Conservation (phyloP, 257 asterid species). For the Ilex aquifolium region DNA sequence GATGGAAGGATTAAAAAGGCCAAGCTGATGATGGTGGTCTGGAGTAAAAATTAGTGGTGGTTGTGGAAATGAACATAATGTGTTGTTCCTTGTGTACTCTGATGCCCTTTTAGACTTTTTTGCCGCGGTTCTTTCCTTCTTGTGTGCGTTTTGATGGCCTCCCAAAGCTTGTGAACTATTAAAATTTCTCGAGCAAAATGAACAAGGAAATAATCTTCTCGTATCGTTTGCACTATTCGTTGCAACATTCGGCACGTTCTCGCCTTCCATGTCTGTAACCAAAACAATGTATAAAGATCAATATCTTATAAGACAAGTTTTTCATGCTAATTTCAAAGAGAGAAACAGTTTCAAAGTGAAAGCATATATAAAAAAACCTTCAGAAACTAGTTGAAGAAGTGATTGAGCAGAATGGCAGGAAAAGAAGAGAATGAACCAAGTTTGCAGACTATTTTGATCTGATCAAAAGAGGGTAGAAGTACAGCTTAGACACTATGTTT, state of each 20-base stretch:
- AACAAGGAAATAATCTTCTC: slow-evolving; percentile 62
- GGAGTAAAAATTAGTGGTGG: no score
- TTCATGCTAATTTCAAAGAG: not conserved
- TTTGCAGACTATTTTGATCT: not conserved
- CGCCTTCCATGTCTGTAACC: slow-evolving; percentile 46
- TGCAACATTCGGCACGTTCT: slow-evolving; percentile 18
- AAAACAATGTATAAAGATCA: not conserved
- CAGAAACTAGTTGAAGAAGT: not conserved
- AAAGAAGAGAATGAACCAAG: no score
- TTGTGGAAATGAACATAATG: not conserved
- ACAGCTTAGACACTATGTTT: slow-evolving; percentile 21
- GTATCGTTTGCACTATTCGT: slow-evolving; percentile 25
- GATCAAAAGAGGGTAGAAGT: not conserved
- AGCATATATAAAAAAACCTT: not conserved
- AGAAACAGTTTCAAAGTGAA: not conserved
- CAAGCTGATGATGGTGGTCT: no score
- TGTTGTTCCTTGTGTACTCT: not conserved
- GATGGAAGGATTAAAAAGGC: no score
- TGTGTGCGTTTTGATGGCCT: slow-evolving; percentile 96
- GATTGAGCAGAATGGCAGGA: not conserved
- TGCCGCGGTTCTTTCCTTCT: slow-evolving; percentile 80
- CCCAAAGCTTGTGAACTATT: slow-evolving; percentile 93
- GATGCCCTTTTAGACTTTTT: slow-evolving; percentile 45
- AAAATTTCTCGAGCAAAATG: slow-evolving; percentile 75
- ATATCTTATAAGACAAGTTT: not conserved